Conservation (phyloP, 2,329 filamentous ascomycete genomes). For the Aspergillus latus region DNA sequence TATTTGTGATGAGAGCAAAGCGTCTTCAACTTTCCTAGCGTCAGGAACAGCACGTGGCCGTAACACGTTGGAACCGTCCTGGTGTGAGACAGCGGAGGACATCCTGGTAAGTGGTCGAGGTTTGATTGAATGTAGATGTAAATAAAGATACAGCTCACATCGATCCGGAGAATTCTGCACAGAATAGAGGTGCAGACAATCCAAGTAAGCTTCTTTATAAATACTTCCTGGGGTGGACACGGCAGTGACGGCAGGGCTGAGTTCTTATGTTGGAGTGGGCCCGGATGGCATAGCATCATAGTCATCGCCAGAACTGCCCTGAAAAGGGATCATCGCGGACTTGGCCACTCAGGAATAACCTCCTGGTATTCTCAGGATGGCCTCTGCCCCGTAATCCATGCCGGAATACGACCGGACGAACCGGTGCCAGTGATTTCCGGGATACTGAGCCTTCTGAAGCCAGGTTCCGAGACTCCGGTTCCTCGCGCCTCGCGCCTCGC, state of each 20-base stretch:
- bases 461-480: not conserved
- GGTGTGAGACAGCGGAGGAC: slow-evolving; percentile 31
- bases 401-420: not conserved
- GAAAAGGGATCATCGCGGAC: slow-evolving; percentile 6
- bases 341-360: not conserved
- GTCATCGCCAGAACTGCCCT: slow-evolving; percentile 4
- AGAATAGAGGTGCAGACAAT: not conserved
- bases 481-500: not conserved
- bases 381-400: not conserved
- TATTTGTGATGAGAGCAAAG: slow-evolving; percentile 24
- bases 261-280: not conserved
- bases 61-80: slow-evolving; percentile 27
- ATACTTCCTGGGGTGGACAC: slow-evolving; percentile 1
- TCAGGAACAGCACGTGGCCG: slow-evolving; percentile 37
- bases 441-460: not conserved
- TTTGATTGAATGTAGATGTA: slow-evolving; percentile 1
- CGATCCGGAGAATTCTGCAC: not conserved
- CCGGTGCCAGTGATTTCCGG: not conserved
- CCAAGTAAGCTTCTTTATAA: slow-evolving; percentile 10
- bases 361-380: not conserved
- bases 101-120: slow-evolving; percentile 24
- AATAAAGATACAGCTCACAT: slow-evolving; percentile 8
- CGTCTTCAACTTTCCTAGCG: slow-evolving; percentile 29
- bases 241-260: not conserved
- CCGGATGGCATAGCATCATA: slow-evolving; percentile 1